Percentiles rank a stretch among this genome's conserved stretches.
Evolutionary conservation across 192 early-diverging fungal genomes (phyloP).

Genomic region (Coemansia interrupta): DNA sequence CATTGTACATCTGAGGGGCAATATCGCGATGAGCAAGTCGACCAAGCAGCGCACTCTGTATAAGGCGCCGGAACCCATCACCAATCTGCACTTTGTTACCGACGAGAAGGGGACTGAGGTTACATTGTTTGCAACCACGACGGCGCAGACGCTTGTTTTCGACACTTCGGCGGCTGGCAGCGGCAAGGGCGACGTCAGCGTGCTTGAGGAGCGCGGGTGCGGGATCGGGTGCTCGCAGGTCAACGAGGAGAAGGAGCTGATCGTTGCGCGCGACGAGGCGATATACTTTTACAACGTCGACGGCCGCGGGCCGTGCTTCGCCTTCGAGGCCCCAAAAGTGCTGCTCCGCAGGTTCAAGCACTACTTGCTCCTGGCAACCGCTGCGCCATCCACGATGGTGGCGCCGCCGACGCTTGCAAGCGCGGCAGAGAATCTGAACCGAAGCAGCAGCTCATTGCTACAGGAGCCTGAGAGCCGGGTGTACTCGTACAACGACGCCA

Average conservation of each 20-base stretch:
- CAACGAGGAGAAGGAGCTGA: conserved; percentile 71
- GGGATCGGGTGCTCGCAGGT: conserved; percentile 71
- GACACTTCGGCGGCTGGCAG: conserved; percentile 26
- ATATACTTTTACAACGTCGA: conserved; percentile 88
- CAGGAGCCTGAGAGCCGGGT: conserved; percentile 36
- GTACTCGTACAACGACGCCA: conserved; percentile 50
- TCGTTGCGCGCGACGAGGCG: conserved; percentile 83
- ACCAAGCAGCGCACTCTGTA: conserved; percentile 79
- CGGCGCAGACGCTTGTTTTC: conserved; percentile 40
- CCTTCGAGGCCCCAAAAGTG: conserved; percentile 67
- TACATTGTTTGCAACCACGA: conserved; percentile 38
- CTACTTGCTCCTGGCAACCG: conserved; percentile 35
- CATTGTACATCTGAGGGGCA: conserved; percentile 78
- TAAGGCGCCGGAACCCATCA: conserved; percentile 80
- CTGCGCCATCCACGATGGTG: conserved; percentile 33
- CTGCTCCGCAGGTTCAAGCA: conserved; percentile 30
- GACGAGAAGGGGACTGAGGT: conserved; percentile 17
- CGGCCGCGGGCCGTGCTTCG: conserved; percentile 90
- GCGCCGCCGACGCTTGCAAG: conserved; percentile 8
- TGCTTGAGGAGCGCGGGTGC: conserved; percentile 81
- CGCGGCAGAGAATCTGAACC: conserved; percentile 13
- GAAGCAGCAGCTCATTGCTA: conserved; percentile 60
- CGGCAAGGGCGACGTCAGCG: conserved; percentile 30
- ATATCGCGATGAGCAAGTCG: conserved; percentile 71
- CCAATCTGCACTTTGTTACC: conserved; percentile 57